Evolutionary conservation across 192 early-diverging fungal genomes (phyloP), one percentile per base, ranked within the genome.

Genomic region (Coemansia sp.): DNA sequence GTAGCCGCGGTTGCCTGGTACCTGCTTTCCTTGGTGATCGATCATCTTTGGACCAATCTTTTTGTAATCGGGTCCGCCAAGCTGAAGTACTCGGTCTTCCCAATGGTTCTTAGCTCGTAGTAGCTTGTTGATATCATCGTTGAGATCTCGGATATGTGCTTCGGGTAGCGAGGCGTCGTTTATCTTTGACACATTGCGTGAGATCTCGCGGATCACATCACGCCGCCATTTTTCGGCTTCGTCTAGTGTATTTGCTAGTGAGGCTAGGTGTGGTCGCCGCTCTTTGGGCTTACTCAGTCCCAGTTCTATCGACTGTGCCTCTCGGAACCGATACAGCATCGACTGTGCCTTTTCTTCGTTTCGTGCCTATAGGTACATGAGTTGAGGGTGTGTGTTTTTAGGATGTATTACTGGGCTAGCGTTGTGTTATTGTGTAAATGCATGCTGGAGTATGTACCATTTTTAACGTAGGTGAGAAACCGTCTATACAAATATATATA

Each of bases 271-370:
- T 1, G 97, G 96, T 63, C 96, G 87, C 68, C 88, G 86, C 49
- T 93, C 89, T 29, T 86, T 84, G 61, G 76, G 83, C 69, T 84
- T 88, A 64, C 73, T 73, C 67, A 92, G 78, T 5, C 94, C 95
- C 15, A 92, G 75, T 66, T 96, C 92, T 16, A 92, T 87, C 64
- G 87, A 89, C 80, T 97, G 94, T 20, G 97, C 95, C 77, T 95
- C 95, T 70, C 97, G 92, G 85, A 98, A 98, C 50, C 95, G 95
- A 78, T 95, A 96, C 20, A 98, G 90, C 95, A 97, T 97, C 38
- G 97, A 95, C 90, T 98, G 95, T 24, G 97, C 97, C 80, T 98
- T 98, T 75, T 98, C 97, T 83, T 98, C 92, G 80, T 98, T 98
- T 76, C 95, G 91, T 36, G 96, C 96, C 96, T 73, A 73, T n/a